A percentile compares a stretch with the other conserved stretches of the same genome.
Evolutionary conservation across 1,139 yeast genomes (phyloP).

Genomic region (Scheffersomyces stambukii): DNA sequence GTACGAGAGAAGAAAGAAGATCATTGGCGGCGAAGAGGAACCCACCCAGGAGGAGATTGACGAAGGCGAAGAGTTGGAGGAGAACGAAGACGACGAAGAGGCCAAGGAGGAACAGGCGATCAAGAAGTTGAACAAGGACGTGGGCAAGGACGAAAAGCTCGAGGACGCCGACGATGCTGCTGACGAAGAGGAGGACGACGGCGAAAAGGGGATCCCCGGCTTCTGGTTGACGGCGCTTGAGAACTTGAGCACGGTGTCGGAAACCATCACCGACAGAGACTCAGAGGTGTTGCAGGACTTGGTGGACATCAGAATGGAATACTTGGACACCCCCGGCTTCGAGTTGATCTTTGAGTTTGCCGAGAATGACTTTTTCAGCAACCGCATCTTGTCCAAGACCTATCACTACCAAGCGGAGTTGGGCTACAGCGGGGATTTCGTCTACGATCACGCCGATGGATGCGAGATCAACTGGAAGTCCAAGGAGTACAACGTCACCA

Average conservation of each 20-base stretch:
- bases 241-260: slow-evolving; percentile 77
- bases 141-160: slow-evolving; percentile 25
- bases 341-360: slow-evolving; percentile 76
- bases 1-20: slow-evolving; percentile 67
- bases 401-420: slow-evolving; percentile 93
- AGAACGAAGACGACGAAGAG: slow-evolving; percentile 45
- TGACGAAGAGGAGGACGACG: slow-evolving; percentile 44
- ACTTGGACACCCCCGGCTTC: slow-evolving; percentile 87
- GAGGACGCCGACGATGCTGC: slow-evolving; percentile 38
- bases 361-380: slow-evolving; percentile 74
- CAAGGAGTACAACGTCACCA: slow-evolving; percentile 79
- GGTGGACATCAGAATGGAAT: slow-evolving; percentile 72
- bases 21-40: slow-evolving; percentile 68
- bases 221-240: slow-evolving; percentile 97
- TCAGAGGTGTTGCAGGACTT: slow-evolving; percentile 73
- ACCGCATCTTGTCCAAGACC: slow-evolving; percentile 70
- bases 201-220: slow-evolving; percentile 75
- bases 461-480: slow-evolving; percentile 79
- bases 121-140: no score
- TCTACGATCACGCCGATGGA: slow-evolving; percentile 96
- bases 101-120: slow-evolving; percentile 27
- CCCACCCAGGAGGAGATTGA: slow-evolving; percentile 78
- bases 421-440: slow-evolving; percentile 93
- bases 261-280: slow-evolving; percentile 87
- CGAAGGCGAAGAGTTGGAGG: slow-evolving; percentile 66